Conservation (phyloP, 495 filamentous ascomycete species). For the Hyaloscypha variabilis region DNA sequence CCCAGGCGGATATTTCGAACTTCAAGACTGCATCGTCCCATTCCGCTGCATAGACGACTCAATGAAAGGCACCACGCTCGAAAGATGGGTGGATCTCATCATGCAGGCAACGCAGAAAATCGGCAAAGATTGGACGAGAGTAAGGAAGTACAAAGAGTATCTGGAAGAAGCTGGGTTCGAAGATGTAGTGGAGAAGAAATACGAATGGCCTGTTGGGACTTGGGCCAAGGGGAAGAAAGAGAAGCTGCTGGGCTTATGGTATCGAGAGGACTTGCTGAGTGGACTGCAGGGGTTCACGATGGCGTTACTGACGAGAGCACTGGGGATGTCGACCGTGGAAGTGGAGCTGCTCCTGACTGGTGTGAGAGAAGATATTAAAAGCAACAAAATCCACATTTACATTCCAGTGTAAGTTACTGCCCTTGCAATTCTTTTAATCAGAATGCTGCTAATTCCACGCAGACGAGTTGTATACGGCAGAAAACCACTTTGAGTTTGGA, state of each 20-base stretch:
- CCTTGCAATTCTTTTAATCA: background rate
- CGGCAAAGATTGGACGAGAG: constrained; percentile 20
- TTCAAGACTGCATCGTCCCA: constrained; percentile 45
- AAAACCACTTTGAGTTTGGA: constrained; percentile 16
- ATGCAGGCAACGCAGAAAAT: constrained; percentile 30
- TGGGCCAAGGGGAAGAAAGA: constrained; percentile 51
- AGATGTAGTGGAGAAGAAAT: constrained; percentile 54
- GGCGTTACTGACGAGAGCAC: constrained; percentile 51
- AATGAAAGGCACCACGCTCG: constrained; percentile 32
- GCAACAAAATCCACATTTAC: constrained; percentile 51
- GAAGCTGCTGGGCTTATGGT: constrained; percentile 51
- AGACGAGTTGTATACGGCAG: constrained; percentile 26
- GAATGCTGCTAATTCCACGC: background rate
- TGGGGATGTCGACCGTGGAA: constrained; percentile 51
- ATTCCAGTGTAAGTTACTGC: constrained; percentile 42
- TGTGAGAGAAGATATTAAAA: constrained; percentile 53
- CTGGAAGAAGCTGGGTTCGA: constrained; percentile 60
- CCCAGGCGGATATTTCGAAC: constrained; percentile 54
- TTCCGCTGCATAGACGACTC: constrained; percentile 36
- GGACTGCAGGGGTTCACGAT: constrained; percentile 53
- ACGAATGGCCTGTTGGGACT: constrained; percentile 52
- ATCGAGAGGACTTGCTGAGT: constrained; percentile 35
- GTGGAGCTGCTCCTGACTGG: constrained; percentile 56
- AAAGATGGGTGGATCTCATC: constrained; percentile 37
- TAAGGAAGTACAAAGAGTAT: constrained; percentile 26